These are phyloP conservation scores for Solanum hybrid DNA, from an alignment of 305 asterid species.

Conservation along the genomic window DNA sequence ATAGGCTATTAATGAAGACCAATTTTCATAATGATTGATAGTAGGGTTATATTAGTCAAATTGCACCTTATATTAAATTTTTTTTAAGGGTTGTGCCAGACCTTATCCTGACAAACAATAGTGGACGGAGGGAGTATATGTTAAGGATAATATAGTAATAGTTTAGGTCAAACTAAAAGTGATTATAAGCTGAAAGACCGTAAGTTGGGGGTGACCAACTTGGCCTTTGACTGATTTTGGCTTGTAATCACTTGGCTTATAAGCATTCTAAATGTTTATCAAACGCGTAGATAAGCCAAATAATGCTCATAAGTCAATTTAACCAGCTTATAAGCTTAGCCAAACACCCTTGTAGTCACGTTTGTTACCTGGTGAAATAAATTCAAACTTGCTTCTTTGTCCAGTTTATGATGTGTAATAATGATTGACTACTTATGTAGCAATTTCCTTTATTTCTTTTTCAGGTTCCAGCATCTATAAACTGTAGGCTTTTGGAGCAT, in stretches of 20 bases:
- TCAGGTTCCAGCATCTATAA: conserved; percentile 89
- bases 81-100: too few species aligned
- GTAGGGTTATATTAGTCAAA: too few species aligned
- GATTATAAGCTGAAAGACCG: not conserved
- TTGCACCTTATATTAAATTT: too few species aligned
- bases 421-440: not conserved
- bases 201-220: not conserved
- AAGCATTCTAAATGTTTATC: not conserved
- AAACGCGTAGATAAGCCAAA: not conserved
- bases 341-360: not conserved
- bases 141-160: not conserved
- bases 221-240: not conserved
- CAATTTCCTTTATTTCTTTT: not conserved
- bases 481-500: conserved; percentile 87
- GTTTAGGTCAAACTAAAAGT: not conserved
- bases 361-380: not conserved
- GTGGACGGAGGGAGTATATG: too few species aligned
- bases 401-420: not conserved
- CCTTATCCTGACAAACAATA: too few species aligned
- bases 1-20: too few species aligned
- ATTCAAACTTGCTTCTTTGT: not conserved
- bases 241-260: not conserved
- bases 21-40: too few species aligned
- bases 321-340: not conserved
- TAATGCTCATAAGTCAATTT: not conserved